Conservation (phyloP, 169 alveolate species). For the Eimeria mitis region DNA sequence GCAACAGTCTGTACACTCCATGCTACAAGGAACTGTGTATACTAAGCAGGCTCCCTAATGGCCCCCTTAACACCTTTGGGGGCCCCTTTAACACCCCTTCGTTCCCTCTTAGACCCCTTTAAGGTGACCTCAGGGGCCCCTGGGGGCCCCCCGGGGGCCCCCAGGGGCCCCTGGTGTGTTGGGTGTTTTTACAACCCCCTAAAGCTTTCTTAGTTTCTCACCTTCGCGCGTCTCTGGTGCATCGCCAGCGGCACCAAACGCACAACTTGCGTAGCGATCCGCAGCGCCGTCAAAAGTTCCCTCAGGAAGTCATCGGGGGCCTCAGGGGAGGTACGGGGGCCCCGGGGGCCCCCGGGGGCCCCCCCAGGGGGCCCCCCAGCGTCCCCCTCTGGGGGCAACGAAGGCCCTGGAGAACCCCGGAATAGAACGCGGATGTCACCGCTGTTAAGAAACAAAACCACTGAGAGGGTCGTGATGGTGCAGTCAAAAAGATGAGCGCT, state of each 20-base stretch:
- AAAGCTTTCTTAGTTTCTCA: neutral
- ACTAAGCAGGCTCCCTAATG: too few species aligned
- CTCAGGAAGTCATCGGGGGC: constrained; percentile 50
- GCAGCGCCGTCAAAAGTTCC: constrained; percentile 53
- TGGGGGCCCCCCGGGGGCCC: neutral
- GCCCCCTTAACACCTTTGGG: too few species aligned
- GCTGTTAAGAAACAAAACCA: constrained; percentile 64
- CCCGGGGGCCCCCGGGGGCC: neutral
- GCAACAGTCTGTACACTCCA: neutral
- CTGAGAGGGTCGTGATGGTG: constrained; percentile 52
- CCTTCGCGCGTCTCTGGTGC: constrained; percentile 72
- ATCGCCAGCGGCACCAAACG: constrained; percentile 59
- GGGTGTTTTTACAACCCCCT: too few species aligned
- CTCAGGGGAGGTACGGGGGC: constrained; percentile 36
- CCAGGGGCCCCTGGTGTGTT: neutral
- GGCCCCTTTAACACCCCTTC: too few species aligned
- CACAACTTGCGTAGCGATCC: constrained; percentile 72
- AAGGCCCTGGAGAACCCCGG: constrained; percentile 23
- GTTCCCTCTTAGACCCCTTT: neutral
- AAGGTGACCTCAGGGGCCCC: neutral
- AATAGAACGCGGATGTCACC: constrained; percentile 3
- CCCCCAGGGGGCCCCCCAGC: constrained; percentile 24
- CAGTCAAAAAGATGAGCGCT: constrained; percentile 68
- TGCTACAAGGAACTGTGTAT: too few species aligned
- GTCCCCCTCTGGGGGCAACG: constrained; percentile 30